Percentiles rank a stretch among this genome's conserved stretches.
These are phyloP conservation scores for Abrus pulchellus DNA, from an alignment of 306 rosid species.

Conservation along the genomic window DNA sequence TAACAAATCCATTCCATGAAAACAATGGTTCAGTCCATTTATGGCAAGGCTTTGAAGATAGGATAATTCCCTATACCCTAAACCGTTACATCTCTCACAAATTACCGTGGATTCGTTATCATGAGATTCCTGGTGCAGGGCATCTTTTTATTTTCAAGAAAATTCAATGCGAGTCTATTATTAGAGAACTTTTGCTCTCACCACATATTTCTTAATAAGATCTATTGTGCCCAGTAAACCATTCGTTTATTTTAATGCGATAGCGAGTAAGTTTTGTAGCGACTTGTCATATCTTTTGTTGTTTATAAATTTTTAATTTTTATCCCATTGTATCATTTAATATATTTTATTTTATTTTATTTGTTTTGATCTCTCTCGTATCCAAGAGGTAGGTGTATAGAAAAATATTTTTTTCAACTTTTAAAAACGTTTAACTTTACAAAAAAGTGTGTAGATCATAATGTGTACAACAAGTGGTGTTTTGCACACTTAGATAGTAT, in stretches of 20 bases:
- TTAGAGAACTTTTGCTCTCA: conserved; percentile 63
- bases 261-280: background rate
- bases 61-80: conserved; percentile 57
- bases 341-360: background rate
- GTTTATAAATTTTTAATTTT: background rate
- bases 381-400: too few relatives aligned
- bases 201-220: conserved; percentile 24
- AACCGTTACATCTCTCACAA: conserved; percentile 66
- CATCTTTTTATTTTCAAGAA: conserved; percentile 57
- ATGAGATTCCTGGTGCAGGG: conserved; percentile 72
- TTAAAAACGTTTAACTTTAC: too few relatives aligned
- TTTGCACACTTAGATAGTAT: too few relatives aligned
- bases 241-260: background rate
- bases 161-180: conserved; percentile 58
- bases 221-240: background rate
- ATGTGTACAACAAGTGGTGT: too few relatives aligned
- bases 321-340: too few relatives aligned
- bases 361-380: background rate
- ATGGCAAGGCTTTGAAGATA: conserved; percentile 81
- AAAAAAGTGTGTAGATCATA: too few relatives aligned
- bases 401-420: too few relatives aligned
- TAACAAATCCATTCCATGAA: conserved; percentile 62
- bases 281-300: background rate
- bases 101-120: conserved; percentile 83
- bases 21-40: conserved; percentile 66